Evolutionary conservation across 495 filamentous ascomycete species (phyloP), one percentile per base, ranked within the genome.

Genomic region (Xanthoparmelia taractica): DNA sequence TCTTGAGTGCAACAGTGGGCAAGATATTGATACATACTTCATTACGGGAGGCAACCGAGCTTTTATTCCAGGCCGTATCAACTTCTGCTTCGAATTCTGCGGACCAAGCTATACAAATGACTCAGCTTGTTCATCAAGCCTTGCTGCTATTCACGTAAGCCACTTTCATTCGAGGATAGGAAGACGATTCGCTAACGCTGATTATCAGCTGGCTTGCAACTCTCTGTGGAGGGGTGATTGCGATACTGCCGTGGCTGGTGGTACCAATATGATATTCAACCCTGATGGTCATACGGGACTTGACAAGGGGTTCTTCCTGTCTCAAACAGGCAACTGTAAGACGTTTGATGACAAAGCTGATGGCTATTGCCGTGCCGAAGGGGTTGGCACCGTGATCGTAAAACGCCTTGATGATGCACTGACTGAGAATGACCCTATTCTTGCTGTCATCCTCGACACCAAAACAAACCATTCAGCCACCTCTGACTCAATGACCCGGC

Each of bases 401-500:
- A 93, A 93, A 73, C 76, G 88, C 17, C 78, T 90, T 0, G 85
- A 89, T 40, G 88, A 91, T 76, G 89, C 89, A 0, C 61, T 85
- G 41, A 80, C 82, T 0, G 88, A 93, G 57, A 85, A 87, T 20
- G 89, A 92, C 66, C 80, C 84, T 8, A 84, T 93, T 34, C 78
- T 87, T 29, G 89, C 79, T 37, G 80, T 90, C 43, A 85, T 93
- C 54, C 41, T 81, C 4, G 86, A 81, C 20, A 79, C 85, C 0
- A 80, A 83, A 33, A 89, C 87, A 29, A 93, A 93, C 66, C 89
- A 91, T 69, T 89, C 84, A 1, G 88, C 86, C 0, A 83, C 89
- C 64, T 82, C 88, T 43, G 84, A 87, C 20, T 90, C 87, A 23
- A 93, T 93, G 65, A 93, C 89, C 0, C 84, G 85, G 13, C 89